Conservation (phyloP, 1,139 yeast species). For the Pichia cactophila region DNA sequence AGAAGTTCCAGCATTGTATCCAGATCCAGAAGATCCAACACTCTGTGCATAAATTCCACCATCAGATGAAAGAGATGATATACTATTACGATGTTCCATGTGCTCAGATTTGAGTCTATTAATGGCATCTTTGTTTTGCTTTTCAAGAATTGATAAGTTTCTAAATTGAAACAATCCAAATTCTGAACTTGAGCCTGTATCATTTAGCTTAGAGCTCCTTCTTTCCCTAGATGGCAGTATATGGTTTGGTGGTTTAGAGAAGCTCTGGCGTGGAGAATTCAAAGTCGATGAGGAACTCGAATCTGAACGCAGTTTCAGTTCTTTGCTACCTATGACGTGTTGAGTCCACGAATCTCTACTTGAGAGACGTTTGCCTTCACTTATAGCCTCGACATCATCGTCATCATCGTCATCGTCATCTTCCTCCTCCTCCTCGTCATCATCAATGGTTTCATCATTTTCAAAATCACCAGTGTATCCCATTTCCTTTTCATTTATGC, state of each 20-base stretch:
- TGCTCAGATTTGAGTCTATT: constrained; percentile 81
- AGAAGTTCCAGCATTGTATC: constrained; percentile 1
- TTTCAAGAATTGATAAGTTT: constrained; percentile 81
- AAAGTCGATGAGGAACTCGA: constrained; percentile 25
- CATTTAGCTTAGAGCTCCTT: constrained; percentile 62
- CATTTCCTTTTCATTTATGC: constrained; percentile 10
- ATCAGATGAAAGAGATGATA: constrained; percentile 27
- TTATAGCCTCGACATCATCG: background rate
- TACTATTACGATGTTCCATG: constrained; percentile 38
- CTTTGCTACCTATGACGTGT: background rate
- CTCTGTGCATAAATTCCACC: constrained; percentile 17
- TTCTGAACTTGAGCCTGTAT: constrained; percentile 52
- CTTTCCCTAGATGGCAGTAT: constrained; percentile 21
- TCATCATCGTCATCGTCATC: constrained; percentile 15
- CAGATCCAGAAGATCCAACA: constrained; percentile 13
- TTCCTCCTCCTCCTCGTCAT: constrained; percentile 15
- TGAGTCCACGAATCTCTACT: background rate
- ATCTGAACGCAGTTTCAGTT: constrained; percentile 12
- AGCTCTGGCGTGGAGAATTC: constrained; percentile 24
- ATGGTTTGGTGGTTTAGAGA: constrained; percentile 15
- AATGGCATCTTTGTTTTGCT: constrained; percentile 89
- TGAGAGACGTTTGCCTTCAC: background rate
- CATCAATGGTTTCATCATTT: constrained; percentile 14
- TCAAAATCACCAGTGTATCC: constrained; percentile 13
- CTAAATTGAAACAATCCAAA: constrained; percentile 92